These are phyloP conservation scores for Russula ochroleuca DNA, from an alignment of 768 basidiomycete species.

Conservation along the genomic window DNA sequence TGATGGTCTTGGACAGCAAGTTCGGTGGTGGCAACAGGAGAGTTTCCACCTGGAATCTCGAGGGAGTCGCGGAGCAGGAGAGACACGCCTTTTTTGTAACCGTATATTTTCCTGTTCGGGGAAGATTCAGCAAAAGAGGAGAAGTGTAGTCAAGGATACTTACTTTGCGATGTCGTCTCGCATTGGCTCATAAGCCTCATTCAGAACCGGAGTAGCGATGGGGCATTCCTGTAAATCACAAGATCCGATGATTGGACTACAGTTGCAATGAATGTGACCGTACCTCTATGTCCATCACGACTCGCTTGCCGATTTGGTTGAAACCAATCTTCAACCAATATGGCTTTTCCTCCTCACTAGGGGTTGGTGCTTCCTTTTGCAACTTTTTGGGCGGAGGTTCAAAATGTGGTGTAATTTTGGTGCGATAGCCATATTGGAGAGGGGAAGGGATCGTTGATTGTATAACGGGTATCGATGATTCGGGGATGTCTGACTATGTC, in stretches of 20 bases:
- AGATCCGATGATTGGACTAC: neutral
- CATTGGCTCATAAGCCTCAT: constrained; percentile 56
- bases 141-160: constrained; percentile 24
- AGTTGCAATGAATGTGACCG: constrained; percentile 13
- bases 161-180: constrained; percentile 68
- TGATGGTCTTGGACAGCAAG: constrained; percentile 46
- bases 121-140: neutral
- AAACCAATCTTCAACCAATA: constrained; percentile 87
- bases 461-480: constrained; percentile 57
- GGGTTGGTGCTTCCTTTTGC: constrained; percentile 30
- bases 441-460: constrained; percentile 81
- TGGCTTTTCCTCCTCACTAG: constrained; percentile 38
- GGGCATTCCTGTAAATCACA: constrained; percentile 70
- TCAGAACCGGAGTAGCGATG: constrained; percentile 79
- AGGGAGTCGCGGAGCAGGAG: constrained; percentile 87
- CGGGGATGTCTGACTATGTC: constrained; percentile 46
- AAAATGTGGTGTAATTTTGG: constrained; percentile 97
- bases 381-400: constrained; percentile 58
- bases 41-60: constrained; percentile 34
- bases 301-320: constrained; percentile 67
- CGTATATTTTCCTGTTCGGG: constrained; percentile 59
- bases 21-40: constrained; percentile 23
- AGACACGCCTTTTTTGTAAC: constrained; percentile 84
- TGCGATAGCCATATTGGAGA: constrained; percentile 86
- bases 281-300: constrained; percentile 90